Conservation (phyloP, 352 stramenopile species). For the Peronosclerospora sorghi region DNA sequence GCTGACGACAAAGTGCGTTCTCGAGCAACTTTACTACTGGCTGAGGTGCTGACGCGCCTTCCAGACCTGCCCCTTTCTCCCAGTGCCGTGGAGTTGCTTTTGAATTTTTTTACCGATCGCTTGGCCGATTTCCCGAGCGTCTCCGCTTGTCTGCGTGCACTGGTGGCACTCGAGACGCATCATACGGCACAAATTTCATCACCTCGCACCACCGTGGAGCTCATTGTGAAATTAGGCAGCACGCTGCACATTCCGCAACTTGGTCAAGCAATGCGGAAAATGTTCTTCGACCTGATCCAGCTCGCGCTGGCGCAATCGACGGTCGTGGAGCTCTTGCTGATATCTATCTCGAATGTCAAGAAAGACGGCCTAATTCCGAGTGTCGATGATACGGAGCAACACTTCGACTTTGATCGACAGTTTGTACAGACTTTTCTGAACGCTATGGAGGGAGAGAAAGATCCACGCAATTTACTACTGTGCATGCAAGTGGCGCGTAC, state of each 20-base stretch:
- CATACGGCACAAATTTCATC: slow-evolving; percentile 47
- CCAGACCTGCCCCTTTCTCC: slow-evolving; percentile 68
- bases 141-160: slow-evolving; percentile 59
- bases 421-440: slow-evolving; percentile 72
- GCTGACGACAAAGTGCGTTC: slow-evolving; percentile 71
- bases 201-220: slow-evolving; percentile 34
- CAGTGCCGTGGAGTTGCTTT: slow-evolving; percentile 60
- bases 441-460: slow-evolving; percentile 85
- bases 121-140: slow-evolving; percentile 79
- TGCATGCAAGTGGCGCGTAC: slow-evolving; percentile 63
- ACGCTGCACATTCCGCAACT: slow-evolving; percentile 72
- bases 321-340: slow-evolving; percentile 42
- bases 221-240: slow-evolving; percentile 54
- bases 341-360: slow-evolving; percentile 10
- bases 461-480: slow-evolving; percentile 76
- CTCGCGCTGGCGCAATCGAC: slow-evolving; percentile 45
- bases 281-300: slow-evolving; percentile 76
- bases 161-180: slow-evolving; percentile 61
- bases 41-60: slow-evolving; percentile 81
- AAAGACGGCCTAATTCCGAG: slow-evolving; percentile 11
- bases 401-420: slow-evolving; percentile 29
- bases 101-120: slow-evolving; percentile 80
- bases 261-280: slow-evolving; percentile 77
- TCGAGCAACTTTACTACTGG: slow-evolving; percentile 72
- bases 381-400: slow-evolving; percentile 13